Evolutionary conservation across 345 rosid species (phyloP), one percentile per base, ranked within the genome.

Genomic region (Lumnitzera racemosa): DNA sequence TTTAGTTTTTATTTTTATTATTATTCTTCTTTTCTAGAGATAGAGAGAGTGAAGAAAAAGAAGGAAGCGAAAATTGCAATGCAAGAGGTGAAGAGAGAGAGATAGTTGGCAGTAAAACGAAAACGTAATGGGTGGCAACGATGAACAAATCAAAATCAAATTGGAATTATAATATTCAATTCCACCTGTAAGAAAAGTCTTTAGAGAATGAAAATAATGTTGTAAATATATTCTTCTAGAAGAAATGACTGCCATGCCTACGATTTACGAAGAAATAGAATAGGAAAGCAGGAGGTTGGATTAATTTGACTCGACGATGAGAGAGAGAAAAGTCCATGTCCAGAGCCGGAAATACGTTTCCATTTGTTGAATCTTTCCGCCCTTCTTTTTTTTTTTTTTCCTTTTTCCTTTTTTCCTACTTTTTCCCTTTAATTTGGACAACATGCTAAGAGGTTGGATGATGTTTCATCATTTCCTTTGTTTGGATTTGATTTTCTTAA

Each of bases 41-140:
- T n/a, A 65, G 13, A 56, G 63, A 20, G 53, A 49, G 57, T 14
- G 64, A 51, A 59, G 29, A 11, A 27, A 27, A 27, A n/a, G 56
- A 27, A 36, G 10, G 13, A 23, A 58, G 57, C 67, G 72, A 56
- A 17, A 60, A 24, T 55, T 46, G 71, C 74, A 67, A 63, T 46
- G 71, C 74, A 67, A 63, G 69, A 56, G 27, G 53, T 47, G 53
- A 51, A 70, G 61, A 70, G 10, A 61, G 58, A 48, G 36, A 24
- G 55, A 31, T 15, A 36, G n/a, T 23, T 9, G 29, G 16, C 24
- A 14, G 29, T 53, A 20, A 53, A 53, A 52, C 25, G 3, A 12
- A 12, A 52, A 65, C 67, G 56, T 24, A 25, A 62, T 60, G 64
- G 72, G 64, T 65, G 76, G 73, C 65, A 74, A 67, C 71, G 53